These are phyloP conservation scores for Podaxis rugospora DNA, from an alignment of 768 basidiomycete species.

Conservation along the genomic window DNA sequence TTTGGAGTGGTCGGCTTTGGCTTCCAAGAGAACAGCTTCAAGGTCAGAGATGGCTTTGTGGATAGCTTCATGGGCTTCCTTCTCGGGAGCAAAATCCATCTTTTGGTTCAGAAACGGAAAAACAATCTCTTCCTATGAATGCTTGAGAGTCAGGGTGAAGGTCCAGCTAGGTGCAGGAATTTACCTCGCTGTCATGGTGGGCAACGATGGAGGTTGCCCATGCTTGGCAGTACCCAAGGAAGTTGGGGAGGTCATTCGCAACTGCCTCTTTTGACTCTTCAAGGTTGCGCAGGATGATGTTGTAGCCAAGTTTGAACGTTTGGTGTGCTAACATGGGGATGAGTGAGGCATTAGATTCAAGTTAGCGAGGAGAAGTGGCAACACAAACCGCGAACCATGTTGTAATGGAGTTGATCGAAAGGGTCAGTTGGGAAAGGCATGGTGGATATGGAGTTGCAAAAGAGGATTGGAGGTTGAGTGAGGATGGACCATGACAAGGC, in stretches of 20 bases:
- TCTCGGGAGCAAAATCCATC: slow-evolving; percentile 6
- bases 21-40: neutral
- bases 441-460: neutral
- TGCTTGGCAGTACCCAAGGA: slow-evolving; percentile 5
- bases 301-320: slow-evolving; percentile 5
- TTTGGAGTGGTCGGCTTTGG: slow-evolving; percentile 2
- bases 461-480: neutral
- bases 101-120: slow-evolving; percentile 8
- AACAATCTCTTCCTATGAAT: neutral
- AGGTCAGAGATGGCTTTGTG: neutral
- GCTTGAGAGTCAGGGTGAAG: neutral
- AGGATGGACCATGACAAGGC: neutral
- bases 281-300: neutral
- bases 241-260: neutral
- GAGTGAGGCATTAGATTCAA: neutral
- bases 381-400: neutral
- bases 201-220: neutral
- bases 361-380: neutral
- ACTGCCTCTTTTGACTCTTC: neutral
- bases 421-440: slow-evolving; percentile 5
- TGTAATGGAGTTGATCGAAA: slow-evolving; percentile 2
- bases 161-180: neutral
- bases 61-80: slow-evolving; percentile 1
- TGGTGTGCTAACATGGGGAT: neutral
- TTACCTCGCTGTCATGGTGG: slow-evolving; percentile 4